Conservation (phyloP, 2,329 filamentous ascomycete species). For the Corynespora cassiicola region DNA sequence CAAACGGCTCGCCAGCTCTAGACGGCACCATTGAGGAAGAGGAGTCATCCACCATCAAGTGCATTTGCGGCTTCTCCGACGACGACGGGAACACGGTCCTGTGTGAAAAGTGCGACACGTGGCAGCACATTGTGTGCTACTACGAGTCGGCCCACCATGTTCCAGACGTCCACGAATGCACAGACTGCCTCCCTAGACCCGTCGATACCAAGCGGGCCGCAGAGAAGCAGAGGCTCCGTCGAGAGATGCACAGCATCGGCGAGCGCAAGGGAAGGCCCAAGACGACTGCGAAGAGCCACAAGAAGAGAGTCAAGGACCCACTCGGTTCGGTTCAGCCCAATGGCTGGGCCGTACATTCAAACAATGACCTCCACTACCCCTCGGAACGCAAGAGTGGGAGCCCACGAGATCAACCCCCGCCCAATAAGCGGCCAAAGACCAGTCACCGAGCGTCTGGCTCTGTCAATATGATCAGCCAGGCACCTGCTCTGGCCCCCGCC, state of each 20-base stretch:
- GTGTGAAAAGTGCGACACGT: conserved; percentile 94
- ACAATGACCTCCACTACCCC: conserved; percentile 61
- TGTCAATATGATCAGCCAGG: conserved; percentile 70
- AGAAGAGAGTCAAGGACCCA: conserved; percentile 81
- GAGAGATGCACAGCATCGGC: conserved; percentile 62
- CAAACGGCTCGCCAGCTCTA: conserved; percentile 43
- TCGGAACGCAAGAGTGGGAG: conserved; percentile 57
- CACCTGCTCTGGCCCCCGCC: conserved; percentile 69
- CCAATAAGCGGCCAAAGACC: conserved; percentile 81
- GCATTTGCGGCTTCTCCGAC: conserved; percentile 91
- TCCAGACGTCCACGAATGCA: conserved; percentile 82
- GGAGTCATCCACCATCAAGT: conserved; percentile 94
- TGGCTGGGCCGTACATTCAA: conserved; percentile 64
- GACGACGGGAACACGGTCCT: conserved; percentile 98
- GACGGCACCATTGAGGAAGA: conserved; percentile 64
- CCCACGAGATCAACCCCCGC: conserved; percentile 63
- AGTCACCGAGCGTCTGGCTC: conserved; percentile 81
- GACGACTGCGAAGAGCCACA: conserved; percentile 79
- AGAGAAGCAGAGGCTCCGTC: conserved; percentile 71
- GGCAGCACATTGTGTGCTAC: conserved; percentile 98
- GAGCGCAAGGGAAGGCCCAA: conserved; percentile 75
- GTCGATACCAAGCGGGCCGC: conserved; percentile 78
- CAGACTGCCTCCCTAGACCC: conserved; percentile 81
- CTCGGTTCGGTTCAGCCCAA: conserved; percentile 67
- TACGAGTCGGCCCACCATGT: conserved; percentile 78